These are phyloP conservation scores for Diaporthe helianthi DNA, from an alignment of 2,329 filamentous ascomycete genomes.

Conservation along the genomic window DNA sequence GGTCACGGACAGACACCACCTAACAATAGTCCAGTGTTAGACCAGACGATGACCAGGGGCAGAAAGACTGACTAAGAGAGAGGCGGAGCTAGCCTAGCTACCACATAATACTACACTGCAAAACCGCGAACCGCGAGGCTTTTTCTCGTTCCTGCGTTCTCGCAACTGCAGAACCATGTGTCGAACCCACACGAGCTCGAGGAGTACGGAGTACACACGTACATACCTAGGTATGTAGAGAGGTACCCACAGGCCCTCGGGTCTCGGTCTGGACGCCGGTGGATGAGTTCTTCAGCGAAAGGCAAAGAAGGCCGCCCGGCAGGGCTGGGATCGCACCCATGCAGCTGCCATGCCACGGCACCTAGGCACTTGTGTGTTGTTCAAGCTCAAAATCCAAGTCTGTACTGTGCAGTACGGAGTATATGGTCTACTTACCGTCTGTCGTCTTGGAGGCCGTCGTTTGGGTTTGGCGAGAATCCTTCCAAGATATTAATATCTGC, in stretches of 20 bases:
- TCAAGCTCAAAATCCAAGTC: background rate
- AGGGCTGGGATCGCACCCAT: constrained; percentile 18
- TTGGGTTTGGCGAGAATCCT: constrained; percentile 4
- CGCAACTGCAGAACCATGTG: constrained; percentile 23
- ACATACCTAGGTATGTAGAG: no score
- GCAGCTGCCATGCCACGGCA: constrained; percentile 1
- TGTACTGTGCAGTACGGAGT: no score
- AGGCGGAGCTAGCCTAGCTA: constrained; percentile 2
- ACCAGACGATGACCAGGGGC: constrained; percentile 5
- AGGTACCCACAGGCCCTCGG: constrained; percentile 12
- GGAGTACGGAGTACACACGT: no score
- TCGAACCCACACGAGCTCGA: constrained; percentile 21
- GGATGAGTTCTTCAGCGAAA: constrained; percentile 25
- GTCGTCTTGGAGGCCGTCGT: background rate
- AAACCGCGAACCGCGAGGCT: background rate
- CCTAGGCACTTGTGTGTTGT: constrained; percentile 6
- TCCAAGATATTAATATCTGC: constrained; percentile 26
- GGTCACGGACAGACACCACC: constrained; percentile 8
- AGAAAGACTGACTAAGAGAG: background rate
- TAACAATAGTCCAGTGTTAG: constrained; percentile 21
- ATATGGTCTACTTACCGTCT: background rate
- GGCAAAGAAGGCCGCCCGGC: background rate
- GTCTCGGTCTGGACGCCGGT: constrained; percentile 19
- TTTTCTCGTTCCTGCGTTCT: constrained; percentile 6
- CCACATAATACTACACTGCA: background rate